Base-by-base conservation (phyloP, 345 rosid species). In the Kandelia obovata region DNA sequence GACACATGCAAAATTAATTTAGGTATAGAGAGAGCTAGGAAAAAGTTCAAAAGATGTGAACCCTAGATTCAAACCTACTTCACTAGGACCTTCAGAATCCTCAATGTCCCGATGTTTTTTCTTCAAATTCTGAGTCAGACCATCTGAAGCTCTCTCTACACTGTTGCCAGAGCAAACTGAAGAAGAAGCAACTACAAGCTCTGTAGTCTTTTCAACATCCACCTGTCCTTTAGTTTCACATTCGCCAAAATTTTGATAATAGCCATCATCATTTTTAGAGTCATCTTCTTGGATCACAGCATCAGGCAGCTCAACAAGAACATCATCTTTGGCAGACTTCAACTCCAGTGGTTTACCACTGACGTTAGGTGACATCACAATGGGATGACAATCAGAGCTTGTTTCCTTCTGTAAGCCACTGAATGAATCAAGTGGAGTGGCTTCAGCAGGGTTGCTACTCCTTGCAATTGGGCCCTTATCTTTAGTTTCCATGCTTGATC, bases 111-210 rank as follows among this genome's bases (percentile, higher is more conserved):
- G 58, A 59, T 75, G 80, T 77, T 88, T 89, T 83, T 94, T 82
- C 76, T 89, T 93, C 77, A 85, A 67, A 81, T 79, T 75, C 74
- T 64, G 77, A 2, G 78, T 58, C 32, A 76, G 88, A 55, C 83
- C 86, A 71, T 87, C 89, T 2, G 85, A 83, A 72, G 66, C 77
- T 47, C 85, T 84, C 72, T 85, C 94, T 20, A 77, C 75, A 60
- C 89, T 84, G 73, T 84, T 89, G 65, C 83, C 94, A 20, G 97
- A 89, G 70, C 92, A 84, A 78, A 90, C 89, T 19, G 97, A 90
- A 68, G 97, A 90, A 70, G 90, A 77, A 51, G 80, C 86, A 72
- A 76, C 87, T 1, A 78, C 77, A 65, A 81, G 83, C 64, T 80
- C 88, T 47, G 57, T 32, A 58, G 57, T 79, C 85, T 83, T 89